phyloP scores from a whole-genome alignment of 2,329 filamentous ascomycete genomes.

The Neodidymelliopsis sp. region DNA sequence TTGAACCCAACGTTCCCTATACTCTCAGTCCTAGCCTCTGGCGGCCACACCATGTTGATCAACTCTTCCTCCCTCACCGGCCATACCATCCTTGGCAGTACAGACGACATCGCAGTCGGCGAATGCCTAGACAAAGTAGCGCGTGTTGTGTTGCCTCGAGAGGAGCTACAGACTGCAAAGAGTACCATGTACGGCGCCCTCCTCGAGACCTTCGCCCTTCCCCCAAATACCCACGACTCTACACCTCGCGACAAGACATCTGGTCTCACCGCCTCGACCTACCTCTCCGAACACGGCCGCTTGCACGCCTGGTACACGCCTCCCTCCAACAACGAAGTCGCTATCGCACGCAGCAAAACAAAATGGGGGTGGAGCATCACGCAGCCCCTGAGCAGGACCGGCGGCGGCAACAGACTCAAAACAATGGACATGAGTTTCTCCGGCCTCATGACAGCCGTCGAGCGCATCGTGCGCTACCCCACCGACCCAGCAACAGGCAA shows the following conservation, averaged over 20 bases:
- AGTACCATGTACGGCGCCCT: constrained; percentile 81
- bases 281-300: constrained; percentile 22
- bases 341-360: constrained; percentile 56
- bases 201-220: constrained; percentile 81
- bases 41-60: constrained; percentile 89
- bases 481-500: constrained; percentile 40
- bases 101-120: constrained; percentile 84
- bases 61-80: constrained; percentile 71
- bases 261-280: constrained; percentile 30
- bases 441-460: constrained; percentile 71
- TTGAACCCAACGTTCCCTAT: constrained; percentile 75
- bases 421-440: constrained; percentile 64
- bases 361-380: constrained; percentile 72
- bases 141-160: constrained; percentile 73
- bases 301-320: constrained; percentile 63
- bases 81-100: constrained; percentile 76
- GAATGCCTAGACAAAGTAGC: constrained; percentile 90
- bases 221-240: background rate
- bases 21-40: constrained; percentile 86
- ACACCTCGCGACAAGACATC: background rate
- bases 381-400: constrained; percentile 67
- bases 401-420: constrained; percentile 42
- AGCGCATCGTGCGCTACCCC: constrained; percentile 60
- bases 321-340: constrained; percentile 66
- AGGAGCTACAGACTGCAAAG: constrained; percentile 61